Base-by-base conservation (phyloP, 2,329 filamentous ascomycete species). In the Mollisia scopiformis region DNA sequence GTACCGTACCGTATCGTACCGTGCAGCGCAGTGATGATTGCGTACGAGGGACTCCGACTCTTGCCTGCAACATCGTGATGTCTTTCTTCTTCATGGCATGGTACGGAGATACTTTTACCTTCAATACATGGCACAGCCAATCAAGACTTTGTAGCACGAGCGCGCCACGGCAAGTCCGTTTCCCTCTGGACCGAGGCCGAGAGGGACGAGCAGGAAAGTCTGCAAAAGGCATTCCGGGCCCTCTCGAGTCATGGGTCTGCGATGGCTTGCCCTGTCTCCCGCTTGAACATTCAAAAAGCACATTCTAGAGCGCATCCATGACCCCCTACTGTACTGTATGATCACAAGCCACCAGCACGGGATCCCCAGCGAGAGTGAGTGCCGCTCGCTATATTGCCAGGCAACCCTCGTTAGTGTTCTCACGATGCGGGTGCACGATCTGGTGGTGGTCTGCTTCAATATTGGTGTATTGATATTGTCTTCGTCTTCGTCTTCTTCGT, bases 121-220 rank as follows among this genome's bases (percentile, higher is more conserved):
- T n/a, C n/a, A n/a, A n/a, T n/a, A n/a, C n/a, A n/a, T n/a, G n/a
- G n/a, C n/a, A n/a, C n/a, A n/a, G n/a, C n/a, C n/a, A n/a, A n/a
- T n/a, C n/a, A n/a, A n/a, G n/a, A 13, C 14, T 27, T 27, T 46
- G 41, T 27, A 27, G 13, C 6, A 25, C 8, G 39, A 46, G 41
- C 5, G 43, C 43, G 43, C 23, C 43, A 27, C 43, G 43, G 43
- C 23, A 47, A 47, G 43, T 27, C 43, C 43, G 43, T 16, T 47
- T 43, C 23, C 43, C 43, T 47, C 43, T 47, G 21, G 43, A 47
- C 43, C 43, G 43, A 47, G 43, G 43, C 43, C 43, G 43, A 27
- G 13, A 13, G 2, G 21, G 5, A 21, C 8, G 41, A 10, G 25
- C 21, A 11, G 41, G 43, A 16, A 27, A n/a, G 7, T 13, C 25